phyloP scores from a whole-genome alignment of 2,329 filamentous ascomycete species.

The Shiraia bambusicola region DNA sequence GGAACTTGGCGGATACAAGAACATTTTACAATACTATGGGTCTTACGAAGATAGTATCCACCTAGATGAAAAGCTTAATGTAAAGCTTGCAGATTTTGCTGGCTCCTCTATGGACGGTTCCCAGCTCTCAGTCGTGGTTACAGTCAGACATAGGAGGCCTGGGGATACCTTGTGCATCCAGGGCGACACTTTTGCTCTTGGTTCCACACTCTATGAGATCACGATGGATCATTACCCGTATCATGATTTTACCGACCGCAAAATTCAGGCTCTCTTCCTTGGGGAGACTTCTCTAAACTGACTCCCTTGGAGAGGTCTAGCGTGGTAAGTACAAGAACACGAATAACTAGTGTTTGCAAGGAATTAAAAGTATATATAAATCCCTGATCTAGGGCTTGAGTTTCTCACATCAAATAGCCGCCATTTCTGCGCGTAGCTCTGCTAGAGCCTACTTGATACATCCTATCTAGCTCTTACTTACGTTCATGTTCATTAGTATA shows the following conservation, averaged over 20 bases:
- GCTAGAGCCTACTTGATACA: too few relatives aligned
- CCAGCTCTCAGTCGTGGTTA: background rate
- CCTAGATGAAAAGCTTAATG: background rate
- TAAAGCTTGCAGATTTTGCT: background rate
- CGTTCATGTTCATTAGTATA: too few relatives aligned
- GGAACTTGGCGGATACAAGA: too few relatives aligned
- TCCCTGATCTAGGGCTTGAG: background rate
- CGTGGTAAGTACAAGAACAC: background rate
- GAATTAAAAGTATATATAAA: background rate
- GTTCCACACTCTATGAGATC: background rate
- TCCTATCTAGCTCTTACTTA: too few relatives aligned
- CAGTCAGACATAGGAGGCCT: background rate
- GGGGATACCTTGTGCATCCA: background rate
- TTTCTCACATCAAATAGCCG: background rate
- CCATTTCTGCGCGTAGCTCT: background rate
- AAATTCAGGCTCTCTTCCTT: background rate
- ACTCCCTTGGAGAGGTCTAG: background rate
- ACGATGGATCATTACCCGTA: background rate
- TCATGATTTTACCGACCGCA: background rate
- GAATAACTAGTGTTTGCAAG: background rate
- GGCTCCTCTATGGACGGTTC: background rate
- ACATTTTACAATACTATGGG: too few relatives aligned
- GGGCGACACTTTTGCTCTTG: background rate
- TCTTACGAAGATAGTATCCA: too few relatives aligned
- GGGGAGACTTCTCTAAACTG: background rate